Percentiles rank a stretch among this genome's conserved stretches.
Evolutionary conservation across 306 rosid genomes (phyloP).

Genomic region (Dalbergia oliveri): DNA sequence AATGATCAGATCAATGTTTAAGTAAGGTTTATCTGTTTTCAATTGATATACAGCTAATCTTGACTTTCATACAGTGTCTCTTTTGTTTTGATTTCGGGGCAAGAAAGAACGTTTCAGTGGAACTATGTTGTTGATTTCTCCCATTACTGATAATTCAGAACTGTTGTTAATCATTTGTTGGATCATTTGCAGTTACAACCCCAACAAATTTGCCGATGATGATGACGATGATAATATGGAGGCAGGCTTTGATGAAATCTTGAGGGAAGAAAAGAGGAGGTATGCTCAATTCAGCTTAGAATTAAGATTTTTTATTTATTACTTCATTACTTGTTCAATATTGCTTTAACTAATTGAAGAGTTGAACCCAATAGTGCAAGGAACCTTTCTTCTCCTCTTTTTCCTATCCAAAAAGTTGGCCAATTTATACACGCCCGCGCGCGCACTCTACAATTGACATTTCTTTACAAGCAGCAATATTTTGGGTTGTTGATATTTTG

Average conservation of each 20-base stretch:
- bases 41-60: slow-evolving; percentile 13
- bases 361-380: slow-evolving; percentile 9
- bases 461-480: neutral
- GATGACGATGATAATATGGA: slow-evolving; percentile 84
- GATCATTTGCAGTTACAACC: slow-evolving; percentile 67
- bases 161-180: slow-evolving; percentile 8
- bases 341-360: slow-evolving; percentile 3
- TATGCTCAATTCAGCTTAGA: slow-evolving; percentile 25
- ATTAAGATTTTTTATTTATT: neutral
- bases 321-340: no score
- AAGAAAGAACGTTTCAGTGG: neutral
- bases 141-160: neutral
- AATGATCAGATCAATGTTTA: slow-evolving; percentile 70
- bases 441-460: neutral
- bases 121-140: neutral
- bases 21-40: slow-evolving; percentile 50
- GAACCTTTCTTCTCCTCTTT: slow-evolving; percentile 6
- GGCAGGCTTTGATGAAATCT: slow-evolving; percentile 76
- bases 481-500: slow-evolving; percentile 5
- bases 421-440: neutral
- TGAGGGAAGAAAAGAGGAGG: slow-evolving; percentile 80
- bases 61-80: slow-evolving; percentile 12
- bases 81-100: neutral
- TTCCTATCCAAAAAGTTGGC: neutral
- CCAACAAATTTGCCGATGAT: slow-evolving; percentile 50